Conservation (phyloP, 495 filamentous ascomycete species). For the Penicillium antarcticum region DNA sequence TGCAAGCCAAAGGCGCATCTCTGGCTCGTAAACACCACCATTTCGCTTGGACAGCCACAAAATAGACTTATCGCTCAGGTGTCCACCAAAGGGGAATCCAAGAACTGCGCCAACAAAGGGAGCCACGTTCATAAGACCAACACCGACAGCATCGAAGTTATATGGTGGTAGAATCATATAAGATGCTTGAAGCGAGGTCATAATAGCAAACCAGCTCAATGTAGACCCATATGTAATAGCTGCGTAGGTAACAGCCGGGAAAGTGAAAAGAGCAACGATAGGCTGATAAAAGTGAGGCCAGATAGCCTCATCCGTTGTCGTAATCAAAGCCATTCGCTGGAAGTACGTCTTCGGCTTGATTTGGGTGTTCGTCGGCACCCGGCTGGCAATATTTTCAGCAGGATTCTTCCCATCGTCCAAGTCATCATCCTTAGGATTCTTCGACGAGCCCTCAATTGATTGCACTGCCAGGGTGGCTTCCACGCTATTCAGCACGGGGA, state of each 20-base stretch:
- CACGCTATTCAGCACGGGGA: constrained; percentile 12
- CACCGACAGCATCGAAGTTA: constrained; percentile 31
- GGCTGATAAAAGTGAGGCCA: constrained; percentile 25
- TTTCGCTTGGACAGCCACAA: constrained; percentile 34
- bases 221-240: constrained; percentile 34
- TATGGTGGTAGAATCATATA: constrained; percentile 36
- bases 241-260: constrained; percentile 34
- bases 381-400: background rate
- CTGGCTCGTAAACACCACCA: constrained; percentile 39
- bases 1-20: constrained; percentile 36
- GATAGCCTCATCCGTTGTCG: constrained; percentile 19
- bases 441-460: background rate
- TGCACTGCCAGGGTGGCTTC: background rate
- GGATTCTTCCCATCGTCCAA: background rate
- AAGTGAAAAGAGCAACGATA: constrained; percentile 19
- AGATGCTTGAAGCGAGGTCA: constrained; percentile 26
- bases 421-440: background rate
- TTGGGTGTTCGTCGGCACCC: background rate
- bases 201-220: constrained; percentile 31
- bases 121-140: constrained; percentile 39
- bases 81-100: constrained; percentile 31
- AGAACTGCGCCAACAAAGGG: constrained; percentile 35
- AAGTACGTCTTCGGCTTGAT: constrained; percentile 21
- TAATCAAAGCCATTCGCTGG: constrained; percentile 25
- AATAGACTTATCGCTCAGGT: constrained; percentile 33